Evolutionary conservation across 257 asterid genomes (phyloP), one percentile per base, ranked within the genome.

Genomic region (Solanum medicagineum): DNA sequence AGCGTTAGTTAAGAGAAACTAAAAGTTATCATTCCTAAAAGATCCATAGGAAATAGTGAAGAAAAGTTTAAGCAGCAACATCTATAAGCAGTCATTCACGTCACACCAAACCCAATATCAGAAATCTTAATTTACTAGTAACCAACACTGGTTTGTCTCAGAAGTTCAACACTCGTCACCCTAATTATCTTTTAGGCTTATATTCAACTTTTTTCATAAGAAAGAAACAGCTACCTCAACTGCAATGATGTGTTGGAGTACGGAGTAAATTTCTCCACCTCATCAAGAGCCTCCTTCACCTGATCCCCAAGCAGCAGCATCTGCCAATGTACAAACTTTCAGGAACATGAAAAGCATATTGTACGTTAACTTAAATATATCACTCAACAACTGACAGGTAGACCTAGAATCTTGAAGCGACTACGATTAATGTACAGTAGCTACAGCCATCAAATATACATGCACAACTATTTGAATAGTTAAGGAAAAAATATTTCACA

Each of bases 231-330:
- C 71, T 89, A 96, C 98, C 99, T 94, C 71, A 91, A 88, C n/a
- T 89, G 93, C 84, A 89, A 91, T 22, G 88, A 80, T 24, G 93
- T 87, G 85, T 89, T 91, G 26, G 90, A 86, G 89, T 84, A 83
- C 68, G 89, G 84, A 89, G 82, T 85, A 42, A 91, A 83, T 12
- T 83, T 89, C 80, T 91, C 93, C 79, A 93, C 89, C 89, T 90
- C 97, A 90, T 89, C 87, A 87, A 94, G 89, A 87, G 98, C 98
- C 90, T 94, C 94, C 32, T 87, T 80, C 15, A 96, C 99, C 77
- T 90, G 94, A 89, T 96, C 98, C 91, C 99, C 99, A 17, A 92
- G 94, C 87, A 96, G 90, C 87, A 94, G 88, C 92, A 94, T 86
- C 99, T 95, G 88, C 49, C 62, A 53, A 79, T 26, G 17, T 17